A percentile compares a stretch with the other conserved stretches of the same genome.
phyloP scores from a whole-genome alignment of 208 protist genomes.

The Leishmania guyanensis region DNA sequence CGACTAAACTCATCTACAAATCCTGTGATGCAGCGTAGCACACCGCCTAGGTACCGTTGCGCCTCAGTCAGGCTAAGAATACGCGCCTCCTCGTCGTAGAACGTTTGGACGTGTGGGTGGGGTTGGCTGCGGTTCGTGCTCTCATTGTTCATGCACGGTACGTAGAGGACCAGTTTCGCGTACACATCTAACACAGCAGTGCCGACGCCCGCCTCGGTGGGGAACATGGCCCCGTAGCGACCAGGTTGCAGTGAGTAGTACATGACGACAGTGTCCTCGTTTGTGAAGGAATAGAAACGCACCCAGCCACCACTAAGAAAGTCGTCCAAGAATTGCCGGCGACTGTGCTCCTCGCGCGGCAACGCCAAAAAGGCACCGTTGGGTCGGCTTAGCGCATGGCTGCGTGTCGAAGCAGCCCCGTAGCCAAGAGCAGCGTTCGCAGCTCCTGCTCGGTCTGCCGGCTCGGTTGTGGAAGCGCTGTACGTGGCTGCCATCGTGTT shows the following conservation, averaged over 20 bases:
- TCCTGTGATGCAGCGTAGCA: conserved; percentile 71
- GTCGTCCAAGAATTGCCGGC: conserved; percentile 82
- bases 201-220: conserved; percentile 76
- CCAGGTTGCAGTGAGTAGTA: conserved; percentile 89
- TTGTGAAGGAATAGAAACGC: conserved; percentile 83
- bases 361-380: conserved; percentile 72
- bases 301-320: conserved; percentile 88
- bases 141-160: conserved; percentile 87
- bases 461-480: background rate
- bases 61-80: conserved; percentile 76
- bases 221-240: conserved; percentile 85
- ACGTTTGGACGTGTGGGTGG: conserved; percentile 88
- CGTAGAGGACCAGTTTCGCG: conserved; percentile 84
- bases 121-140: conserved; percentile 80
- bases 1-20: conserved; percentile 78
- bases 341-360: conserved; percentile 65
- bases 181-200: conserved; percentile 85
- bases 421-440: background rate
- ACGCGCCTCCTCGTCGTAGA: conserved; percentile 84
- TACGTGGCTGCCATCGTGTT: conserved; percentile 36
- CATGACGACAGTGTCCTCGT: conserved; percentile 81
- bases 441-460: background rate
- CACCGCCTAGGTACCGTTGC: conserved; percentile 67
- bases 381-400: conserved; percentile 24
- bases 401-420: conserved; percentile 4